phyloP scores from a whole-genome alignment of 495 filamentous ascomycete species.

The Geoglossum glabrum region DNA sequence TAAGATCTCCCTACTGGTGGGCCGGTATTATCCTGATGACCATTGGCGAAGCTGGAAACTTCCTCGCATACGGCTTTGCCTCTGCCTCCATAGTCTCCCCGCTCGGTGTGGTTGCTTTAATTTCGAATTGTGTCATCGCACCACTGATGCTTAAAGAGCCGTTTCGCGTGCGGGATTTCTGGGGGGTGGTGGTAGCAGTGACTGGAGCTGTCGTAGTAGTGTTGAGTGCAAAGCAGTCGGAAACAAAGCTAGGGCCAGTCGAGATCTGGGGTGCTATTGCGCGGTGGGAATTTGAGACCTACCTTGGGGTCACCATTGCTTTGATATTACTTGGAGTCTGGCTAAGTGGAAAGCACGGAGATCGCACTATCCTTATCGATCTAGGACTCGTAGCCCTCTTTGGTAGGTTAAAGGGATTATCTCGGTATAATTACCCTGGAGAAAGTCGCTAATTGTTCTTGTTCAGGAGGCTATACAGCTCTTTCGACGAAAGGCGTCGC shows the following conservation, averaged over 20 bases:
- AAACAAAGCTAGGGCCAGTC: conserved; percentile 76
- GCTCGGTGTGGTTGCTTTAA: conserved; percentile 78
- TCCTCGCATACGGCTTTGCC: conserved; percentile 95
- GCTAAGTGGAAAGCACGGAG: conserved; percentile 63
- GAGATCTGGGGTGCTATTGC: conserved; percentile 82
- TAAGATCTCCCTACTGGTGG: conserved; percentile 93
- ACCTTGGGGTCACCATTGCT: conserved; percentile 51
- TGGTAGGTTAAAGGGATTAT: conserved; percentile 33
- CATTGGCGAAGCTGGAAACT: conserved; percentile 87
- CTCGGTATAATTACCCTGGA: background rate
- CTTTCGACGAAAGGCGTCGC: conserved; percentile 92
- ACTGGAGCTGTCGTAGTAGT: conserved; percentile 84
- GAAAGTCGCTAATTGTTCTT: conserved; percentile 15
- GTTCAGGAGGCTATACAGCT: conserved; percentile 73
- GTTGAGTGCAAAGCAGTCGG: conserved; percentile 71
- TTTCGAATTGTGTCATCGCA: conserved; percentile 92
- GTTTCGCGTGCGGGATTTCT: conserved; percentile 68
- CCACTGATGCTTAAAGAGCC: conserved; percentile 79
- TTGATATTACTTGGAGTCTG: conserved; percentile 60
- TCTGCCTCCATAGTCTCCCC: conserved; percentile 96
- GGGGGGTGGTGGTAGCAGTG: conserved; percentile 71
- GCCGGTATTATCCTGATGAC: conserved; percentile 74
- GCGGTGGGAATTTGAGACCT: conserved; percentile 76
- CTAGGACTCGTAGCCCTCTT: conserved; percentile 82
- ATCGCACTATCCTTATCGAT: conserved; percentile 75